Percentiles rank a stretch among this genome's conserved stretches.
Conservation (phyloP, 2,329 filamentous ascomycete species). For the Aspergillus pseudoterreus region DNA sequence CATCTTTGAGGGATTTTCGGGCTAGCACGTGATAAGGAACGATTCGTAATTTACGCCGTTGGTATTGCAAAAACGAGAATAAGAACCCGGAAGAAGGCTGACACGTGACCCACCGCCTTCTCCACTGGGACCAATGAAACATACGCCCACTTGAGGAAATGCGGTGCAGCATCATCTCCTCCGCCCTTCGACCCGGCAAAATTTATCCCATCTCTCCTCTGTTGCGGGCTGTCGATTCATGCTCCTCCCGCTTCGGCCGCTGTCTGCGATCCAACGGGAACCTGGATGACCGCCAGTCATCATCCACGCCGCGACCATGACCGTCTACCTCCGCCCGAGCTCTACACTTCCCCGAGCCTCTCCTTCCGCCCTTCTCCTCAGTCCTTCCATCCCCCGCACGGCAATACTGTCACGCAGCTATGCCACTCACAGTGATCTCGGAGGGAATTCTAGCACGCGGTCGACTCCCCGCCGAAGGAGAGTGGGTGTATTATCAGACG, state of each 20-base stretch:
- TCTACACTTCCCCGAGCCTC: slow-evolving; percentile 15
- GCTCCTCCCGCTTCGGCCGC: slow-evolving; percentile 1
- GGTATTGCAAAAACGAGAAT: slow-evolving; percentile 17
- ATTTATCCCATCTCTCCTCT: background rate
- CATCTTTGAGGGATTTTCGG: too few species aligned
- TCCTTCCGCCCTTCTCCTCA: slow-evolving; percentile 23
- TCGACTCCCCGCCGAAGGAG: slow-evolving; percentile 50
- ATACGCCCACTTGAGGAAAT: background rate
- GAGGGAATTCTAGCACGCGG: slow-evolving; percentile 36
- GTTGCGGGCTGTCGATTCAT: slow-evolving; percentile 1
- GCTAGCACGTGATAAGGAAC: too few species aligned
- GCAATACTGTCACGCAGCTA: slow-evolving; percentile 46
- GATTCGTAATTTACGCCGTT: background rate
- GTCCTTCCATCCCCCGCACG: slow-evolving; percentile 34
- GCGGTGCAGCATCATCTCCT: background rate
- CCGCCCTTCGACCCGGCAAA: too few species aligned
- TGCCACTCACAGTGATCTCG: slow-evolving; percentile 55
- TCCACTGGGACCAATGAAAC: slow-evolving; percentile 10
- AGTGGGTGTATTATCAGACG: slow-evolving; percentile 82
- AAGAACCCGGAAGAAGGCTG: background rate
- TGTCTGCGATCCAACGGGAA: slow-evolving; percentile 12
- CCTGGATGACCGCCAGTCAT: slow-evolving; percentile 13
- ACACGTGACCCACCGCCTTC: slow-evolving; percentile 19
- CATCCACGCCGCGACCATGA: slow-evolving; percentile 13
- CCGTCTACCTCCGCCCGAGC: slow-evolving; percentile 21